Evolutionary conservation across 768 basidiomycete genomes (phyloP).

Genomic region (Daedalea quercina): DNA sequence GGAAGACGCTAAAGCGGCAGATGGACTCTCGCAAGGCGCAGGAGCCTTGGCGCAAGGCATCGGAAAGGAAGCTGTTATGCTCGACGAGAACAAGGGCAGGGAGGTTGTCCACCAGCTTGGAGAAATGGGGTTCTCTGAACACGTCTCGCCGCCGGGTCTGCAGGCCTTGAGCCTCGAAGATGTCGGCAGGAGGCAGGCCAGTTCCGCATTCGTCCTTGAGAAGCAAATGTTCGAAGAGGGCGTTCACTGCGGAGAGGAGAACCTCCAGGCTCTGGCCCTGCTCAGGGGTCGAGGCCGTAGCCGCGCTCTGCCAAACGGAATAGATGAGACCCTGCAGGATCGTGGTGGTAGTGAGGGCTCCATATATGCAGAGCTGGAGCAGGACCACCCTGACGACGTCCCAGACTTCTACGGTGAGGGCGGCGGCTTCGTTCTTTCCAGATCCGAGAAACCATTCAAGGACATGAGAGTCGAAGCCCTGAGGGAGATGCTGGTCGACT

Average conservation of each 20-base stretch:
- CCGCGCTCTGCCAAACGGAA: slow-evolving; percentile 65
- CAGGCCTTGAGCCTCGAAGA: slow-evolving; percentile 64
- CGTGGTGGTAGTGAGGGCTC: slow-evolving; percentile 66
- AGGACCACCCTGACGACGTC: slow-evolving; percentile 55
- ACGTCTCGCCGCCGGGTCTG: slow-evolving; percentile 63
- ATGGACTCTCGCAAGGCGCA: slow-evolving; percentile 48
- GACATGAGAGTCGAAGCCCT: slow-evolving; percentile 65
- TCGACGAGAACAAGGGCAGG: slow-evolving; percentile 70
- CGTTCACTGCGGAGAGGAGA: slow-evolving; percentile 58
- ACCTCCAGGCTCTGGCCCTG: slow-evolving; percentile 37
- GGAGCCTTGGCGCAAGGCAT: slow-evolving; percentile 41
- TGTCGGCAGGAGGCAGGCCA: slow-evolving; percentile 35
- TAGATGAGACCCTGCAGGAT: slow-evolving; percentile 72
- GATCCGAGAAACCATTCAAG: slow-evolving; percentile 66
- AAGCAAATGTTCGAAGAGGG: slow-evolving; percentile 53
- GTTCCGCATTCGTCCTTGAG: slow-evolving; percentile 42
- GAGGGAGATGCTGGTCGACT: slow-evolving; percentile 71
- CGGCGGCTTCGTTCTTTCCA: slow-evolving; percentile 56
- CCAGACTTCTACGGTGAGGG: slow-evolving; percentile 60
- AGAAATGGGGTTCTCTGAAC: slow-evolving; percentile 61
- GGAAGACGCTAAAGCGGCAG: slow-evolving; percentile 61
- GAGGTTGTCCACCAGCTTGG: slow-evolving; percentile 52
- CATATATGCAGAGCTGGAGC: slow-evolving; percentile 56
- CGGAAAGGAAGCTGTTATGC: slow-evolving; percentile 46
- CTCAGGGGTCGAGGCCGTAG: slow-evolving; percentile 29